Evolutionary conservation across 1,284 basidiomycete species (phyloP).

Genomic region (Malassezia nana): DNA sequence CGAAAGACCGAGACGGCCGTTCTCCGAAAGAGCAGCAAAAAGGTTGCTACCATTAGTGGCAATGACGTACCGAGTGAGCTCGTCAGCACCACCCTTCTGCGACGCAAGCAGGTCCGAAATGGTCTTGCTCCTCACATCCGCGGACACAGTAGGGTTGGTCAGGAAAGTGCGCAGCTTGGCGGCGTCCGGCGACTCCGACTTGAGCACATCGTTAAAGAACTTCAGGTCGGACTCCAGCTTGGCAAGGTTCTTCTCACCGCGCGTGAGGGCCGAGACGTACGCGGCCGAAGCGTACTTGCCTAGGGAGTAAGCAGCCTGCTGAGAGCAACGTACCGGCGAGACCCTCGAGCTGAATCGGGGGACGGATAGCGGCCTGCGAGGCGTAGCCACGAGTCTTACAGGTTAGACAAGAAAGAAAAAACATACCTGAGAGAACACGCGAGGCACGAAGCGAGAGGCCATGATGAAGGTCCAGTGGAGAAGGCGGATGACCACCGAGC

Average conservation of each 20-base stretch:
- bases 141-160: slow-evolving; percentile 76
- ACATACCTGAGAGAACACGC: slow-evolving; percentile 19
- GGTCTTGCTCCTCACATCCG: slow-evolving; percentile 63
- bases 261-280: slow-evolving; percentile 79
- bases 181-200: slow-evolving; percentile 26
- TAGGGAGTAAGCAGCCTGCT: slow-evolving; percentile 33
- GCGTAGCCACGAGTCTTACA: slow-evolving; percentile 40
- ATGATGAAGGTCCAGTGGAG: slow-evolving; percentile 2
- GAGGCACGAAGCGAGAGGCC: slow-evolving; percentile 18
- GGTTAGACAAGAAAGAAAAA: not conserved
- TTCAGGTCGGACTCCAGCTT: slow-evolving; percentile 59
- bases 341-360: slow-evolving; percentile 39
- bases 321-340: slow-evolving; percentile 30
- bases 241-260: slow-evolving; percentile 51
- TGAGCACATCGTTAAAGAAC: slow-evolving; percentile 42
- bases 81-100: slow-evolving; percentile 32
- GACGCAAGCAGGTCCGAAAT: slow-evolving; percentile 59
- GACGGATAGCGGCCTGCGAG: slow-evolving; percentile 36
- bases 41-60: slow-evolving; percentile 57
- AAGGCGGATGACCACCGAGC: not conserved
- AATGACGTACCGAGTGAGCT: slow-evolving; percentile 41
- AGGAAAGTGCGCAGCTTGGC: slow-evolving; percentile 64
- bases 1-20: slow-evolving; percentile 77
- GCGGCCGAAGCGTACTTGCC: slow-evolving; percentile 90
- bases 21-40: slow-evolving; percentile 79